A percentile compares a stretch with the other conserved stretches of the same genome.
These are phyloP conservation scores for Camptophora hylomeconis DNA, from an alignment of 2,329 filamentous ascomycete genomes.

Conservation along the genomic window DNA sequence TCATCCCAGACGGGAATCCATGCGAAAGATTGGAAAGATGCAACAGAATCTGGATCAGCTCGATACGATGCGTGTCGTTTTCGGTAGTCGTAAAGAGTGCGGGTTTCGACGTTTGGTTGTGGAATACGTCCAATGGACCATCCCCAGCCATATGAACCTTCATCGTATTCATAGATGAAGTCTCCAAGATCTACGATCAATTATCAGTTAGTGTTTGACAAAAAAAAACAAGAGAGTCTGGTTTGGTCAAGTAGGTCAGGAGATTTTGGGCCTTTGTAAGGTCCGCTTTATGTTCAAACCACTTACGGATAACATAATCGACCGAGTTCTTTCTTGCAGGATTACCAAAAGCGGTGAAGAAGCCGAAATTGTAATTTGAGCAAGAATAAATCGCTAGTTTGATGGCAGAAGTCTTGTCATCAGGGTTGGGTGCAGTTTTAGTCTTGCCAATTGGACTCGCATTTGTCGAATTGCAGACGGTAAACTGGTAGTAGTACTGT, in stretches of 20 bases:
- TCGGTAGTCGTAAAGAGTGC: slow-evolving; percentile 39
- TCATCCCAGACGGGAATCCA: slow-evolving; percentile 44
- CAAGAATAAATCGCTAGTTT: slow-evolving; percentile 59
- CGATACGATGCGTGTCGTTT: slow-evolving; percentile 45
- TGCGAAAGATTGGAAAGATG: slow-evolving; percentile 42
- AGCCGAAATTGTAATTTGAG: slow-evolving; percentile 46
- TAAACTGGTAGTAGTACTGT: slow-evolving; percentile 58
- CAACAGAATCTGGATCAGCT: slow-evolving; percentile 47
- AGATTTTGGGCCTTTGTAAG: too few relatives aligned
- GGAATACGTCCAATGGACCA: slow-evolving; percentile 39
- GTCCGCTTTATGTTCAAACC: too few relatives aligned
- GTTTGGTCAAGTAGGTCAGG: too few relatives aligned
- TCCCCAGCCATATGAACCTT: slow-evolving; percentile 39
- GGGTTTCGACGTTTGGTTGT: slow-evolving; percentile 38
- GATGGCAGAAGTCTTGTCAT: slow-evolving; percentile 44
- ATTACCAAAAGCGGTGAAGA: slow-evolving; percentile 27
- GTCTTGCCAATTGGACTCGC: slow-evolving; percentile 53
- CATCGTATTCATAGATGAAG: slow-evolving; percentile 51
- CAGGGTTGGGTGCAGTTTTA: slow-evolving; percentile 50
- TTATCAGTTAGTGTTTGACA: slow-evolving; percentile 3
- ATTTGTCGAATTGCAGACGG: slow-evolving; percentile 49
- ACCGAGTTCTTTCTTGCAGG: slow-evolving; percentile 45
- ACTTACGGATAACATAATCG: slow-evolving; percentile 47
- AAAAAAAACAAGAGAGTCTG: too few relatives aligned
- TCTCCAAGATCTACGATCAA: slow-evolving; percentile 47